Conservation (phyloP, 164 flowering plant genomes). For the Saururus chinensis region DNA sequence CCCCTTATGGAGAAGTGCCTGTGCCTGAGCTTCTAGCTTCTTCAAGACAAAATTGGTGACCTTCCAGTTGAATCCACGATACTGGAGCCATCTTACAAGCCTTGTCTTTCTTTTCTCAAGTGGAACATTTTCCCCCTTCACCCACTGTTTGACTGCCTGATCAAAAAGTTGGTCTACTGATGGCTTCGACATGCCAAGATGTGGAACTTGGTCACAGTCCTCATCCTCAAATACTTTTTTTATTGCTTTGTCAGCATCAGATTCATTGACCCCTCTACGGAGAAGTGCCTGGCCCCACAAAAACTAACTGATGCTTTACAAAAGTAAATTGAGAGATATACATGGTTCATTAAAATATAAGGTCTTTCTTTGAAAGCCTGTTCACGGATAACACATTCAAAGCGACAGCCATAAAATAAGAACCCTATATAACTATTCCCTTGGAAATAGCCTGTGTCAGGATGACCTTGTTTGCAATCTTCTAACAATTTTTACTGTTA, state of each 20-base stretch:
- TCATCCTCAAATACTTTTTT: conserved; percentile 49
- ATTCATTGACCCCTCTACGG: conserved; percentile 50
- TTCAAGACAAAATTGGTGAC: conserved; percentile 42
- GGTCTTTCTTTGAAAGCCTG: background rate
- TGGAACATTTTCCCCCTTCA: conserved; percentile 32
- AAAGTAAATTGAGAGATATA: background rate
- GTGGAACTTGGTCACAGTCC: conserved; percentile 23
- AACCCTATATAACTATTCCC: too few species aligned
- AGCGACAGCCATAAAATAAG: too few species aligned
- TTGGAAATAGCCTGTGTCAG: background rate
- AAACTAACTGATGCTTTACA: background rate
- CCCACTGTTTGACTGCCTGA: conserved; percentile 82
- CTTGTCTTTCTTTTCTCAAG: conserved; percentile 58
- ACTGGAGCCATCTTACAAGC: conserved; percentile 81
- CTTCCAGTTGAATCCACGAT: conserved; percentile 76
- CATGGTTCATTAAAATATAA: background rate
- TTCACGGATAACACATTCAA: too few species aligned
- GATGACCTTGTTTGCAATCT: background rate
- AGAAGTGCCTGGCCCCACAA: conserved; percentile 42
- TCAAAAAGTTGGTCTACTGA: conserved; percentile 47
- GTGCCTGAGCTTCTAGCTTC: conserved; percentile 51
- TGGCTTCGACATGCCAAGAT: conserved; percentile 43
- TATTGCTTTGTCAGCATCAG: conserved; percentile 48
- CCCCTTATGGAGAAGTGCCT: conserved; percentile 54
- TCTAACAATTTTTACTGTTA: background rate